A percentile compares a stretch with the other conserved stretches of the same genome.
These are phyloP conservation scores for Pseudomonodictys pantanalensis DNA, from an alignment of 495 filamentous ascomycete genomes.

Conservation along the genomic window DNA sequence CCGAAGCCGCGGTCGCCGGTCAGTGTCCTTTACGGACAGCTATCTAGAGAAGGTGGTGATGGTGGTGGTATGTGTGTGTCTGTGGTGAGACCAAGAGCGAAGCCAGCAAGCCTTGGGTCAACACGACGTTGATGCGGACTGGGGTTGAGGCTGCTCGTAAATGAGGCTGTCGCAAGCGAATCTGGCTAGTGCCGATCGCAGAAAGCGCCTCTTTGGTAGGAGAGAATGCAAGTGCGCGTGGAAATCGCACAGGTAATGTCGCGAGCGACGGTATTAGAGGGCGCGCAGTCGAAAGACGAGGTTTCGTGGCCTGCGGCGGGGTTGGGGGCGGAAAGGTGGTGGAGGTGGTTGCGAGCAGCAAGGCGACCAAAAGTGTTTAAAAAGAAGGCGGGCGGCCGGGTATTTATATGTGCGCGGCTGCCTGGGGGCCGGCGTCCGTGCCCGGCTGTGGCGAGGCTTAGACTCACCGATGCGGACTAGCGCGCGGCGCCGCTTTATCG, in stretches of 20 bases:
- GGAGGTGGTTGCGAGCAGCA: not conserved
- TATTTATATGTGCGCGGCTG: not conserved
- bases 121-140: slow-evolving; percentile 4
- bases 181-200: slow-evolving; percentile 3
- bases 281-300: not conserved
- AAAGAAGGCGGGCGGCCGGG: not conserved
- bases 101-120: slow-evolving; percentile 33
- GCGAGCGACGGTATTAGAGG: not conserved
- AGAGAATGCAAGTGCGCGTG: slow-evolving; percentile 1
- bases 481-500: not conserved
- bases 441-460: not conserved
- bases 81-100: slow-evolving; percentile 23
- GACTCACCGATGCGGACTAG: not conserved
- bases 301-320: not conserved
- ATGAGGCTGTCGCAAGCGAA: not conserved
- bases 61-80: slow-evolving; percentile 8
- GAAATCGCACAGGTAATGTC: not conserved
- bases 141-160: slow-evolving; percentile 11
- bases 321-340: not conserved
- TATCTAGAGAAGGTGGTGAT: too few species aligned
- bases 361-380: not conserved
- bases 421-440: not conserved
- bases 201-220: not conserved
- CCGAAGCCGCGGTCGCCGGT: slow-evolving; percentile 14
- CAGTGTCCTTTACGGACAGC: slow-evolving; percentile 9